Conservation (phyloP, 2,329 filamentous ascomycete species). For the Myriangium duriaei region DNA sequence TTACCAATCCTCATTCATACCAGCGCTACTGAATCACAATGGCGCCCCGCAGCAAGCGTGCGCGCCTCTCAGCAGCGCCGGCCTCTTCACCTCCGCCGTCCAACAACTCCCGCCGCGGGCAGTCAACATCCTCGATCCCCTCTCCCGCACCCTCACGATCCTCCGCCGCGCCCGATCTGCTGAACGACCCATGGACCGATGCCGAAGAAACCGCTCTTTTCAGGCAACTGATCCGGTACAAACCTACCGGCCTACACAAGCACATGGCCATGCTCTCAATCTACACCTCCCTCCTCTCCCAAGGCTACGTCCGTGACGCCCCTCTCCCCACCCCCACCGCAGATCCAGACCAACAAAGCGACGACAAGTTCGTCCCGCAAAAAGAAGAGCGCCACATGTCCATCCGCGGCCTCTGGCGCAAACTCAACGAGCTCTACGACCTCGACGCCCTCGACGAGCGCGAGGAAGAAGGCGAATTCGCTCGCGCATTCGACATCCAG, state of each 20-base stretch:
- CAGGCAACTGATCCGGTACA: conserved; percentile 87
- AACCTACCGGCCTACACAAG: conserved; percentile 81
- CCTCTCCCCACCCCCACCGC: background rate
- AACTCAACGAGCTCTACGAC: conserved; percentile 73
- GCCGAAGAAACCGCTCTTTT: conserved; percentile 88
- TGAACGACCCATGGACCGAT: conserved; percentile 78
- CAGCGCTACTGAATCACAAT: background rate
- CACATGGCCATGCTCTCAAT: conserved; percentile 88
- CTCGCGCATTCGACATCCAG: conserved; percentile 24
- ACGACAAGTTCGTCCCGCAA: background rate
- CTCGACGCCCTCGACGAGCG: conserved; percentile 76
- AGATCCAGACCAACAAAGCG: background rate
- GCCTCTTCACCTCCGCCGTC: background rate
- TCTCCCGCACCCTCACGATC: background rate
- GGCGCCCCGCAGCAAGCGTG: background rate
- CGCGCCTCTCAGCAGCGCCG: background rate
- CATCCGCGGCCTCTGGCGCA: conserved; percentile 84
- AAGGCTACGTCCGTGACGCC: conserved; percentile 20
- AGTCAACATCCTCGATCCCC: background rate
- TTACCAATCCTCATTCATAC: no score
- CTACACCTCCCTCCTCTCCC: conserved; percentile 21
- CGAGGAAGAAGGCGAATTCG: conserved; percentile 33
- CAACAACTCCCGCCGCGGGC: background rate
- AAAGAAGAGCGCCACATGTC: conserved; percentile 51
- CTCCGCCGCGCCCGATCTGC: conserved; percentile 17